These are phyloP conservation scores for Phylloporus rhodoxanthus DNA, from an alignment of 768 basidiomycete species.

Conservation along the genomic window DNA sequence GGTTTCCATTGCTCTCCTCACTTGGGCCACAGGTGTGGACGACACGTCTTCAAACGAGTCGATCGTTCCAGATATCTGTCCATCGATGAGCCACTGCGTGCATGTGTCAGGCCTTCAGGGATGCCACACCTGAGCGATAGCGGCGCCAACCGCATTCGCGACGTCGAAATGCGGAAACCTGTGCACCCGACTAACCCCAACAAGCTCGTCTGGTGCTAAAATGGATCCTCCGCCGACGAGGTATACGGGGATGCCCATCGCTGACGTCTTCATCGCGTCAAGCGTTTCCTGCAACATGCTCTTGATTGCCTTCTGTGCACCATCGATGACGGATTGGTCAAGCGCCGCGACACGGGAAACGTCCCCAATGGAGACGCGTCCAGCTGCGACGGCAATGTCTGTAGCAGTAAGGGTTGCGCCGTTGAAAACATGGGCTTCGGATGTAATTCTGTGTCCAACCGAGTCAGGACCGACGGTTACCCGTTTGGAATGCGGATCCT, in stretches of 20 bases:
- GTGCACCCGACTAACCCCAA: constrained; percentile 47
- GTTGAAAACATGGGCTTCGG: constrained; percentile 50
- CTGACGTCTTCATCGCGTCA: constrained; percentile 62
- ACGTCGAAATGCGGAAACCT: constrained; percentile 48
- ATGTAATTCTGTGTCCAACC: constrained; percentile 50
- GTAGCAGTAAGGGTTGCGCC: constrained; percentile 55
- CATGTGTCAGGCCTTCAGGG: neutral
- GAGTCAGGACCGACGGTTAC: constrained; percentile 60
- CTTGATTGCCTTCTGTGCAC: constrained; percentile 39
- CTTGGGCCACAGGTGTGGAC: constrained; percentile 28
- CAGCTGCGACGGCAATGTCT: constrained; percentile 47
- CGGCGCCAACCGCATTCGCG: constrained; percentile 59
- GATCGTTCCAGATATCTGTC: constrained; percentile 39
- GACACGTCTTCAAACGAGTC: constrained; percentile 42
- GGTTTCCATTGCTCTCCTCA: constrained; percentile 31
- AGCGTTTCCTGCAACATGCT: constrained; percentile 41
- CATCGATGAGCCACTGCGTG: constrained; percentile 2
- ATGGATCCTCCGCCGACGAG: constrained; percentile 65
- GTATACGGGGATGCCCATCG: constrained; percentile 49
- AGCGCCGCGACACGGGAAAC: constrained; percentile 18
- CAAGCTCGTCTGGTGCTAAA: constrained; percentile 45
- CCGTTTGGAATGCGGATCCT: constrained; percentile 28
- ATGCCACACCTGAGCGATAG: constrained; percentile 34
- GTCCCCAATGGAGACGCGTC: constrained; percentile 29
- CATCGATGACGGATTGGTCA: constrained; percentile 25